phyloP scores from a whole-genome alignment of 352 stramenopile species.

The Pythium aphanidermatum region DNA sequence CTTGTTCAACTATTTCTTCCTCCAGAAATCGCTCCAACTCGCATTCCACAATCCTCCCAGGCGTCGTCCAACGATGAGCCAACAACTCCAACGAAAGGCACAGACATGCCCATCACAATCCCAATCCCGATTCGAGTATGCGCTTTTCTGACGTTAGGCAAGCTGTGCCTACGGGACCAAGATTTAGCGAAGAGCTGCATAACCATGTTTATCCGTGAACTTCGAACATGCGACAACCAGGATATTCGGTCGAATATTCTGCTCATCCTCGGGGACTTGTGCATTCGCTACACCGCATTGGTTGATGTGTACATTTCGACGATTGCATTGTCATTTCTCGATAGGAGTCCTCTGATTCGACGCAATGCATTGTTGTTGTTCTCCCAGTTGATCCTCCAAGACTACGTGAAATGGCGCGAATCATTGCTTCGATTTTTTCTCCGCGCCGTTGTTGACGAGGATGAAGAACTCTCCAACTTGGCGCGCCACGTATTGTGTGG shows the following conservation, averaged over 20 bases:
- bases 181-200: conserved; percentile 90
- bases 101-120: conserved; percentile 27
- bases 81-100: conserved; percentile 15
- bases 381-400: conserved; percentile 94
- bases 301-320: conserved; percentile 95
- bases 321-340: conserved; percentile 92
- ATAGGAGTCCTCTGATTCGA: conserved; percentile 83
- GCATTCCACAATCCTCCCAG: conserved; percentile 4
- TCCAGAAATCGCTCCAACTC: conserved; percentile 37
- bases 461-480: conserved; percentile 91
- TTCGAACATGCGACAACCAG: conserved; percentile 74
- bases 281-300: conserved; percentile 94
- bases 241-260: conserved; percentile 96
- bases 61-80: too few species aligned
- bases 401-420: conserved; percentile 98
- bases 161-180: conserved; percentile 94
- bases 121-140: conserved; percentile 84
- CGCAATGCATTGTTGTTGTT: conserved; percentile 95
- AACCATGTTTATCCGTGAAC: conserved; percentile 93
- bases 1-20: conserved; percentile 78
- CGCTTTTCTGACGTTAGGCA: conserved; percentile 93
- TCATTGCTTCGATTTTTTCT: conserved; percentile 95
- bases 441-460: conserved; percentile 90
- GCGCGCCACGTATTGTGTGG: conserved; percentile 91
- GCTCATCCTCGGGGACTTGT: conserved; percentile 95